Conservation (phyloP, 768 basidiomycete species). For the Mycena haematopus region DNA sequence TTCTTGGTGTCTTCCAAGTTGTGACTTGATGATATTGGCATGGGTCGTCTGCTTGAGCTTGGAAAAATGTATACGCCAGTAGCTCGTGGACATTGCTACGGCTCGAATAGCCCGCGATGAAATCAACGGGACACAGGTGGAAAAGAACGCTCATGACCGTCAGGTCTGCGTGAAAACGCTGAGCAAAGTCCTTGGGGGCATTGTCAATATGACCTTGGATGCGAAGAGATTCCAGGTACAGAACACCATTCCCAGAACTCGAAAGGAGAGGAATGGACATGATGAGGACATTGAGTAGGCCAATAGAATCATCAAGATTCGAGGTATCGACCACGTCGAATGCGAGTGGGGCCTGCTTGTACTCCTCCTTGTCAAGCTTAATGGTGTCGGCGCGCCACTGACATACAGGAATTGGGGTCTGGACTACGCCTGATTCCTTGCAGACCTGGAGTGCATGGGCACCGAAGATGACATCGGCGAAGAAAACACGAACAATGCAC, state of each 20-base stretch:
- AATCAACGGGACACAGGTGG: slow-evolving; percentile 47
- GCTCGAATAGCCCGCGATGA: slow-evolving; percentile 47
- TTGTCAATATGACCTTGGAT: slow-evolving; percentile 34
- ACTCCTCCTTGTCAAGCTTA: slow-evolving; percentile 26
- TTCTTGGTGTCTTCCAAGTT: slow-evolving; percentile 24
- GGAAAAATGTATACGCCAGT: slow-evolving; percentile 24
- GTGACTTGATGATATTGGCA: slow-evolving; percentile 22
- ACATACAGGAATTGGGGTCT: slow-evolving; percentile 39
- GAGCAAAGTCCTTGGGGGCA: slow-evolving; percentile 37
- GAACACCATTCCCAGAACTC: slow-evolving; percentile 33
- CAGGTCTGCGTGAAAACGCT: slow-evolving; percentile 46
- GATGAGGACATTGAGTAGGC: slow-evolving; percentile 54
- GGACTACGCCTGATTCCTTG: slow-evolving; percentile 24
- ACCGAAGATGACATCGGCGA: slow-evolving; percentile 48
- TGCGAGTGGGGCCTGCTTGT: slow-evolving; percentile 36
- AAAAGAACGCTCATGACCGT: slow-evolving; percentile 48
- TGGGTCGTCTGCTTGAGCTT: slow-evolving; percentile 6
- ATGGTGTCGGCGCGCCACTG: slow-evolving; percentile 39
- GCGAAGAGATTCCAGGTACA: slow-evolving; percentile 52
- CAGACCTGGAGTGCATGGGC: slow-evolving; percentile 42
- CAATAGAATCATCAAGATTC: slow-evolving; percentile 54
- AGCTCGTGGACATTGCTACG: slow-evolving; percentile 50
- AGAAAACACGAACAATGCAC: slow-evolving; percentile 45
- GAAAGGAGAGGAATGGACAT: slow-evolving; percentile 45
- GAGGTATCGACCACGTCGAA: slow-evolving; percentile 60